Evolutionary conservation across 495 filamentous ascomycete genomes (phyloP), one percentile per base, ranked within the genome.

Genomic region (Talaromyces borbonicus): DNA sequence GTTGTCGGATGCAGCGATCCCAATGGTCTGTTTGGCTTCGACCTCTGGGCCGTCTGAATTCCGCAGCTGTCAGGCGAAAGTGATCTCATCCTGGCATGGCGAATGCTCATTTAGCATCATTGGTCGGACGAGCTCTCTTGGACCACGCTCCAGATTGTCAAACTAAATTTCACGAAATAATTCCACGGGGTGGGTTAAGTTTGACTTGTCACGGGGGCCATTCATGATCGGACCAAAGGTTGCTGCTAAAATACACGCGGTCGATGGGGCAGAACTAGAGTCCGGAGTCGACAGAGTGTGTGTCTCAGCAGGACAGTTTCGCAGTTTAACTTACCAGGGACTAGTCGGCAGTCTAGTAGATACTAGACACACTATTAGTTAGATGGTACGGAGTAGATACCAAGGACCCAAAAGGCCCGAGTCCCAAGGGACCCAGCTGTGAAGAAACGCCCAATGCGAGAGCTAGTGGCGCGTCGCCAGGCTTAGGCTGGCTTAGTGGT

Each of bases 131-230:
- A n/a, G n/a, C n/a, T n/a, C n/a, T 20, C 35, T 20, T 18, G 32
- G 32, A 38, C 35, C 22, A 15, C 15, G 19, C n/a, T 16, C 19
- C 32, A 36, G 3, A 14, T 14, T 18, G 15, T 18, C 35, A 38
- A 20, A n/a, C 35, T 38, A 38, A 20, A 15, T 38, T 20, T n/a
- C n/a, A n/a, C n/a, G n/a, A n/a, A n/a, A n/a, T n/a, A n/a, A n/a
- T n/a, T n/a, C n/a, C n/a, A n/a, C n/a, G n/a, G 12, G 19, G 6
- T 36, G 9, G 35, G 35, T 38, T 20, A 38, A 20, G 35, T 38
- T 38, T 22, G 35, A n/a, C 35, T 38, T 38, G 35, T 38, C 35
- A 37, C n/a, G 35, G 35, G 35, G 35, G 35, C n/a, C n/a, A 38
- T 38, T 38, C n/a, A n/a, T n/a, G n/a, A n/a, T n/a, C n/a, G n/a